phyloP scores from a whole-genome alignment of 2,329 filamentous ascomycete genomes.

The Calycina marina region DNA sequence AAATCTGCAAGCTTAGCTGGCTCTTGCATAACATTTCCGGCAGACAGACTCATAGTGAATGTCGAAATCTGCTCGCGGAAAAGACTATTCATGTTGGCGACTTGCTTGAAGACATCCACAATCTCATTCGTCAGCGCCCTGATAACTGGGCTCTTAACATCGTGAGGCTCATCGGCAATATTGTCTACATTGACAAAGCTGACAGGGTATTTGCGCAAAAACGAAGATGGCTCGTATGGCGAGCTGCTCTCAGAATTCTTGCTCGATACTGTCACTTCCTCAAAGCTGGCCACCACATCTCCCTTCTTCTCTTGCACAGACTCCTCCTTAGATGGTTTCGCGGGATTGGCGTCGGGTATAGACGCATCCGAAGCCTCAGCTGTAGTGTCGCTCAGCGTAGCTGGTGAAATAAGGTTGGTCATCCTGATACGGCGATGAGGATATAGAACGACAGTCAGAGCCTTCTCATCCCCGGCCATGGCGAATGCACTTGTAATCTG shows the following conservation, averaged over 20 bases:
- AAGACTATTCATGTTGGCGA: constrained; percentile 81
- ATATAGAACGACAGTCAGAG: constrained; percentile 85
- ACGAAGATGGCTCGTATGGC: constrained; percentile 75
- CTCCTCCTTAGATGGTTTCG: constrained; percentile 38
- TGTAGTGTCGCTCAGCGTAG: constrained; percentile 30
- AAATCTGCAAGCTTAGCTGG: constrained; percentile 94
- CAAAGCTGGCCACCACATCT: constrained; percentile 93
- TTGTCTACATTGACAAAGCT: constrained; percentile 95
- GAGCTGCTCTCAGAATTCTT: constrained; percentile 33
- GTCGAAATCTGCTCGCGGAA: constrained; percentile 97
- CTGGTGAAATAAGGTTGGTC: constrained; percentile 63
- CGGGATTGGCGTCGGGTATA: constrained; percentile 43
- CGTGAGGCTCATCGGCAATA: constrained; percentile 72
- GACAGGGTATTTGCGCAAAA: constrained; percentile 81
- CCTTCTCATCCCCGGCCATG: constrained; percentile 69
- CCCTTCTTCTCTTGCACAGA: constrained; percentile 56
- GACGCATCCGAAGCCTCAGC: constrained; percentile 27
- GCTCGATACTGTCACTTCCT: constrained; percentile 58
- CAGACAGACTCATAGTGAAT: constrained; percentile 88
- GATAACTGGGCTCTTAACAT: constrained; percentile 79
- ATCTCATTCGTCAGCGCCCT: constrained; percentile 93
- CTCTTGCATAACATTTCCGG: constrained; percentile 88
- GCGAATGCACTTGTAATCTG: constrained; percentile 96
- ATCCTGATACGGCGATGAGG: constrained; percentile 90
- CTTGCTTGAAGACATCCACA: constrained; percentile 96